These are phyloP conservation scores for Trypanosoma rangeli DNA, from an alignment of 208 protist species.

Conservation along the genomic window DNA sequence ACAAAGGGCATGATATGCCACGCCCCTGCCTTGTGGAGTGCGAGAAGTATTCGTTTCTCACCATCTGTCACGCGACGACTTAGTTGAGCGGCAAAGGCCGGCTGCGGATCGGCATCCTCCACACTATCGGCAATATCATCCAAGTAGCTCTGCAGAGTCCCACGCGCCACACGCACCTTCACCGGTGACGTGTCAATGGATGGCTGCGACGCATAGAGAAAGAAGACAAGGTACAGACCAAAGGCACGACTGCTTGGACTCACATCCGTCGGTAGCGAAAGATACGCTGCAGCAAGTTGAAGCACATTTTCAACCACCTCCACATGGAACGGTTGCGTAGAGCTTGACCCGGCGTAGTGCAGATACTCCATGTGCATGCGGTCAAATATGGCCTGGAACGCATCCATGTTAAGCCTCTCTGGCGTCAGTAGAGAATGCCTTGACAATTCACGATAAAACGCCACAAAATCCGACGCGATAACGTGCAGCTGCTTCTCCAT, in stretches of 20 bases:
- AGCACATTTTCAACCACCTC: constrained; percentile 55
- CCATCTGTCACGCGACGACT: constrained; percentile 28
- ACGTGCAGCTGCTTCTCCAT: constrained; percentile 33
- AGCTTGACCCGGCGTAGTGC: constrained; percentile 62
- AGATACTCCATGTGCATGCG: constrained; percentile 57
- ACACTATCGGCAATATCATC: constrained; percentile 20
- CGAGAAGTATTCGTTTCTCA: constrained; percentile 26
- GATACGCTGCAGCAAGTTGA: constrained; percentile 58
- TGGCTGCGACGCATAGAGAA: constrained; percentile 69
- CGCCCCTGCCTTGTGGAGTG: constrained; percentile 27
- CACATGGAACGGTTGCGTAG: constrained; percentile 45
- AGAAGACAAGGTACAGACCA: constrained; percentile 57
- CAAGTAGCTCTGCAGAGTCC: constrained; percentile 18
- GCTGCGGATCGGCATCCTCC: background rate
- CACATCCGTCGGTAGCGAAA: constrained; percentile 45
- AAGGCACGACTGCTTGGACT: constrained; percentile 55
- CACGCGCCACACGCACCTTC: constrained; percentile 8
- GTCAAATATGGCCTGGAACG: constrained; percentile 56
- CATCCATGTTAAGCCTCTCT: constrained; percentile 32
- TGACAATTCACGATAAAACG: constrained; percentile 41
- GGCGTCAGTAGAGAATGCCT: constrained; percentile 12
- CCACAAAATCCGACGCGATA: constrained; percentile 57
- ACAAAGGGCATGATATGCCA: constrained; percentile 56
- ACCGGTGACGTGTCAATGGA: constrained; percentile 15
- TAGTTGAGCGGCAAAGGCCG: constrained; percentile 7